A percentile compares a stretch with the other conserved stretches of the same genome.
These are phyloP conservation scores for Lasiosphaeria ovina DNA, from an alignment of 495 filamentous ascomycete species.

Conservation along the genomic window DNA sequence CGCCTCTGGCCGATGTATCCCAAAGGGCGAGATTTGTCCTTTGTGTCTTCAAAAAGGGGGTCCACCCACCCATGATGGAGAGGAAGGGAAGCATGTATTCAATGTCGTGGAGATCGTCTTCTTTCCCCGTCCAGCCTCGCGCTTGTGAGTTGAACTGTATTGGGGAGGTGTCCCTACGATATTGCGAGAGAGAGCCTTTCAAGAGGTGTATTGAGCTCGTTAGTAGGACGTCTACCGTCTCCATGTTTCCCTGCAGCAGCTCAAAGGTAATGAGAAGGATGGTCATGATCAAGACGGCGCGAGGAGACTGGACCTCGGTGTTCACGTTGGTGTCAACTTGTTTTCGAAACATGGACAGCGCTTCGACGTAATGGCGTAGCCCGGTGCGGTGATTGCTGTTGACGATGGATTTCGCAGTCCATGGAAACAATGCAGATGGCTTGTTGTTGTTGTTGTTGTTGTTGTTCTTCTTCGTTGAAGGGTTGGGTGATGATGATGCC, in stretches of 20 bases:
- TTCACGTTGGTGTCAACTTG: background rate
- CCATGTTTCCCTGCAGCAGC: constrained; percentile 31
- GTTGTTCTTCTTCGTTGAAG: too few relatives aligned
- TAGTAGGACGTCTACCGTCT: constrained; percentile 21
- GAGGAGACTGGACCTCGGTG: constrained; percentile 12
- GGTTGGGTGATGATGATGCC: background rate
- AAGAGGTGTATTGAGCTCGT: constrained; percentile 15
- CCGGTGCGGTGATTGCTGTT: constrained; percentile 21
- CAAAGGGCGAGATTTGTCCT: background rate
- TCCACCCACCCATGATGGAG: constrained; percentile 19
- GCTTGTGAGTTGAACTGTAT: too few relatives aligned
- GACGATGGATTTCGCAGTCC: constrained; percentile 11
- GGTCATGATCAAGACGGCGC: constrained; percentile 23
- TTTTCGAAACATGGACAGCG: background rate
- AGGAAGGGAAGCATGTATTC: constrained; percentile 16
- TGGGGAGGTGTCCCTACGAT: constrained; percentile 1
- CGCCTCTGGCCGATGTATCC: background rate
- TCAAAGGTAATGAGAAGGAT: constrained; percentile 26
- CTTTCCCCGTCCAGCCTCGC: background rate
- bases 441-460: constrained; percentile 1
- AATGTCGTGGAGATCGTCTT: constrained; percentile 16
- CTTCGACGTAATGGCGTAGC: constrained; percentile 28
- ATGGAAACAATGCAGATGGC: constrained; percentile 12
- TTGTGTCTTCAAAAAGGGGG: constrained; percentile 11
- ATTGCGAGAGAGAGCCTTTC: constrained; percentile 7